phyloP scores from a whole-genome alignment of 345 rosid genomes.

The Corchorus capsularis region DNA sequence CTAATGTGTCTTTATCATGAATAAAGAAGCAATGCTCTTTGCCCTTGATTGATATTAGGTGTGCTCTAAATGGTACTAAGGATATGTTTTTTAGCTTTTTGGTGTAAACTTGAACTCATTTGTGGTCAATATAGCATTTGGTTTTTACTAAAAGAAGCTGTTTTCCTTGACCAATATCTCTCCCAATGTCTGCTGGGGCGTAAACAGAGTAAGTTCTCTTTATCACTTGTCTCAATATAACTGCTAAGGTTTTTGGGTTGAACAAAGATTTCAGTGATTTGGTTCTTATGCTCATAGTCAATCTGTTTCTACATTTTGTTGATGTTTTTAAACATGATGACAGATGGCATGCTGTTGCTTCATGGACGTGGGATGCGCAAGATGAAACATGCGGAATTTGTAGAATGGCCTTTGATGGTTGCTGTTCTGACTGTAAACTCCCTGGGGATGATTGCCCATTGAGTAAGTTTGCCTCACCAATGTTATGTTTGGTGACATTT shows the following conservation, averaged over 20 bases:
- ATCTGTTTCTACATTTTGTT: not conserved
- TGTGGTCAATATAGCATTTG: conserved; percentile 17
- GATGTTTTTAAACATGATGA: not conserved
- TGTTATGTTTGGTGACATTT: not conserved
- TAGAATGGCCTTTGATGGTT: conserved; percentile 96
- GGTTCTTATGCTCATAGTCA: not conserved
- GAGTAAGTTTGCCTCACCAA: conserved; percentile 40
- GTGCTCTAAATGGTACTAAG: not conserved
- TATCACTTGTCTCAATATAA: conserved; percentile 9
- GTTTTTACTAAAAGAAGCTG: conserved; percentile 17
- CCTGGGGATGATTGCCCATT: conserved; percentile 95
- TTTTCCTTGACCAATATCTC: conserved; percentile 36
- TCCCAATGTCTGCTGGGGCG: not conserved
- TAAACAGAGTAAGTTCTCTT: conserved; percentile 43
- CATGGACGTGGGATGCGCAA: conserved; percentile 98
- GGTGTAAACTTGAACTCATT: not conserved
- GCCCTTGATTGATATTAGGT: not conserved
- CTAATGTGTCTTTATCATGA: not conserved
- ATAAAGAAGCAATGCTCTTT: not conserved
- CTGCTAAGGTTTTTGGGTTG: conserved; percentile 11
- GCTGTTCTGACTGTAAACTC: conserved; percentile 88
- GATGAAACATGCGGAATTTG: conserved; percentile 98
- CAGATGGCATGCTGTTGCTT: conserved; percentile 96
- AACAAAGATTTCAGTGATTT: conserved; percentile 14
- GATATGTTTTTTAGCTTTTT: not conserved